These are phyloP conservation scores for Cryptococcus jaspeensis DNA, from an alignment of 1,284 basidiomycete species.

Conservation along the genomic window DNA sequence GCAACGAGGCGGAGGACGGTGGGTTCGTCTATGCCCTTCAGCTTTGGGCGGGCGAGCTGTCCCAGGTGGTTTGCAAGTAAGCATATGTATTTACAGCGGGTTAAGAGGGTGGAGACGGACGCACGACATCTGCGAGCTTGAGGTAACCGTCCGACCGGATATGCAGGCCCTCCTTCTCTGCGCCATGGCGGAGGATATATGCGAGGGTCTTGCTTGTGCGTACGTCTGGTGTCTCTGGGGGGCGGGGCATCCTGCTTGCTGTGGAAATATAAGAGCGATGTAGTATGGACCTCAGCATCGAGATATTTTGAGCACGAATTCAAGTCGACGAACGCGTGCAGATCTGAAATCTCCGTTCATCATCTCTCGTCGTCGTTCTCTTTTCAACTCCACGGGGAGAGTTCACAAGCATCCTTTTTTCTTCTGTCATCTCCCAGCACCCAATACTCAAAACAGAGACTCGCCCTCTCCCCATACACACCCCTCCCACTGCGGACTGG, in stretches of 20 bases:
- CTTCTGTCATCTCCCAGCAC: too few species aligned
- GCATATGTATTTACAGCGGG: neutral
- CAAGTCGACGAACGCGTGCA: too few species aligned
- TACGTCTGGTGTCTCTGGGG: constrained; percentile 53
- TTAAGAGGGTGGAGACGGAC: constrained; percentile 39
- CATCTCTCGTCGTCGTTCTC: too few species aligned
- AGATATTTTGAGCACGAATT: too few species aligned
- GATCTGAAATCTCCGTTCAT: too few species aligned
- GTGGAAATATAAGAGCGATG: neutral
- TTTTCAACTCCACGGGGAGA: too few species aligned
- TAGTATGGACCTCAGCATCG: neutral
- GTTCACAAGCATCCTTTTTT: too few species aligned
- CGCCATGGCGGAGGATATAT: constrained; percentile 81
- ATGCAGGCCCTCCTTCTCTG: constrained; percentile 66
- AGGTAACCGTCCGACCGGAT: constrained; percentile 80
- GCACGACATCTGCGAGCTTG: constrained; percentile 67
- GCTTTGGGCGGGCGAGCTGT: constrained; percentile 59
- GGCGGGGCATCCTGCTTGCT: constrained; percentile 37
- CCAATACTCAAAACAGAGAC: too few species aligned
- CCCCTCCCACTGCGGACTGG: too few species aligned
- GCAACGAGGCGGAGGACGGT: constrained; percentile 69
- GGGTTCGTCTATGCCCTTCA: constrained; percentile 59
- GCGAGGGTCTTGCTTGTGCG: constrained; percentile 73
- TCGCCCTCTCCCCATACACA: too few species aligned
- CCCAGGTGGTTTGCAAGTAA: neutral